Evolutionary conservation across 2,329 filamentous ascomycete genomes (phyloP), one percentile per base, ranked within the genome.

Genomic region (Aspergillus phoenicis): DNA sequence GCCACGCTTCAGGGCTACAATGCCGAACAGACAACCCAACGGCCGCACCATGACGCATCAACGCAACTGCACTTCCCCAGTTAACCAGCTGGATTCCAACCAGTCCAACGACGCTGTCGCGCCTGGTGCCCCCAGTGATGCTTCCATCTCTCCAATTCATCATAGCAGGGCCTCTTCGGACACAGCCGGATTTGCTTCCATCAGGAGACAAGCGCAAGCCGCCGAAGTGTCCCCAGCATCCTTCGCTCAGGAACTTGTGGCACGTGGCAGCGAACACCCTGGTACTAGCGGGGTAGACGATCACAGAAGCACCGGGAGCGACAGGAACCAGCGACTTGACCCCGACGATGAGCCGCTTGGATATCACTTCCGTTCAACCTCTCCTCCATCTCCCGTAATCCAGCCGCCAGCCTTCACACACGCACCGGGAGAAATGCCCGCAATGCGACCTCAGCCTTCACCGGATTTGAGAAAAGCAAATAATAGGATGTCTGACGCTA

Each of bases 321-420:
- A 78, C 13, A 62, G 68, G 28, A 70, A 72, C 36, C 62, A 61
- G n/a, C 57, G 60, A n/a, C 33, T 64, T 17, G 51, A 59, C 26
- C 54, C 66, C 22, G 68, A 68, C 8, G 62, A 68, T 15, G 74
- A 75, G 52, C 68, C 72, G 11, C 66, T 78, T 41, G 66, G 64
- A 41, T 71, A 76, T n/a, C 75, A 75, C 26, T 66, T 78, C 56
- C 69, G 71, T 33, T 69, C 81, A 60, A 82, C 87, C 73, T 82
- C 84, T 36, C 87, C 90, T 5, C 91, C 91, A 1, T 89, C 91
- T 66, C 91, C 91, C 7, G 92, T 97, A 20, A 86, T 85, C 5
- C 81, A 83, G 5, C 93, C 94, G 1, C 94, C 94, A 3, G 87
- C 87, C 10, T 94, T 97, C 73, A 85, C 87, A 52, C 91, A 97